Percentiles rank a stretch among this genome's conserved stretches.
These are phyloP conservation scores for Mucor plumbeus DNA, from an alignment of 371 early-diverging fungal species.

Conservation along the genomic window DNA sequence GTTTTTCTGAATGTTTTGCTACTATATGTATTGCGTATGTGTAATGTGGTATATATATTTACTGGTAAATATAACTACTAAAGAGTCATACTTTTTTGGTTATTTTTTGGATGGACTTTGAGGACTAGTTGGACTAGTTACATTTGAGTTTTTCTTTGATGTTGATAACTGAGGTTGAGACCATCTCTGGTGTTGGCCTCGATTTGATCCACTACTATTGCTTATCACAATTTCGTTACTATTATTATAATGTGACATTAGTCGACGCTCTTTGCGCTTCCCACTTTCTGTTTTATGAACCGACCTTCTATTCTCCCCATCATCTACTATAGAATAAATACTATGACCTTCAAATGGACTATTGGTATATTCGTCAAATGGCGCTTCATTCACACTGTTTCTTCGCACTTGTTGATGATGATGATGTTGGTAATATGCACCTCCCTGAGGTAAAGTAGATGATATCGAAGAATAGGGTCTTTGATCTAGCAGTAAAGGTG, in stretches of 20 bases:
- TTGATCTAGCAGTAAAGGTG: constrained; percentile 18
- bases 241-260: constrained; percentile 16
- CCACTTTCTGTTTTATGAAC: constrained; percentile 46
- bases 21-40: too few relatives aligned
- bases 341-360: constrained; percentile 5
- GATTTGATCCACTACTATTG: constrained; percentile 11
- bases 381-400: constrained; percentile 15
- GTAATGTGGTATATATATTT: not conserved
- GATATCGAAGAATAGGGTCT: not conserved
- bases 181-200: constrained; percentile 7
- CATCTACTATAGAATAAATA: constrained; percentile 7
- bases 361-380: constrained; percentile 11
- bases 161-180: not conserved
- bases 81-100: not conserved
- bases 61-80: not conserved
- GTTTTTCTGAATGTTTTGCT: too few relatives aligned
- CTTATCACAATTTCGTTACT: constrained; percentile 3
- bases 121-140: not conserved
- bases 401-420: not conserved
- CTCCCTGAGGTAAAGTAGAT: constrained; percentile 13
- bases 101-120: constrained; percentile 8
- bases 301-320: constrained; percentile 26
- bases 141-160: not conserved
- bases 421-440: not conserved
- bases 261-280: constrained; percentile 37